Base-by-base conservation (phyloP, 1,139 yeast species). In the Meyerozyma carpophila region DNA sequence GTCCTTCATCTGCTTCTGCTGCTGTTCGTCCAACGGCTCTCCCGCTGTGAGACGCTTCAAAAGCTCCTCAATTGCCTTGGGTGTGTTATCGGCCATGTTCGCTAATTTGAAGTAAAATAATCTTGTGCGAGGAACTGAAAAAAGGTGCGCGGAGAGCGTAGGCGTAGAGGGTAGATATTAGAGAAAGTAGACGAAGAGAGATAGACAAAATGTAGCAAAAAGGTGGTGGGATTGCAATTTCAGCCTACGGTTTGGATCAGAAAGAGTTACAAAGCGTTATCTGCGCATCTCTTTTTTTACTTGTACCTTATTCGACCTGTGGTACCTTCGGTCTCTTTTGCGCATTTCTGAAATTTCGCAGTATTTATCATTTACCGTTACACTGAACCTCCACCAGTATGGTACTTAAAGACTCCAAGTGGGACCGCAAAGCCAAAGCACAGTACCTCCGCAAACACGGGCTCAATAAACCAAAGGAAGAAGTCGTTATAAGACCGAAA, bases 1-100 rank as follows among this genome's bases (percentile, higher is more conserved):
- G 57, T 90, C 95, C 44, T 87, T 82, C 90, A 91, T 89, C 31
- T 83, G 79, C 44, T 68, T 69, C 41, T 57, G 56, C 60, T 82
- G 83, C 34, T 75, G 69, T 36, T 75, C 81, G 21, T 70, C 70
- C 47, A 81, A 68, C 49, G 73, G 72, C 43, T 73, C 80, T 13
- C 85, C 86, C 66, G 73, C 60, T 4, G 81, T 67, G 38, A 79
- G 62, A 51, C 68, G 69, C 54, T 69, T 70, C 48, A 79, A 62
- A 45, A 79, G 65, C 47, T 78, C 79, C 54, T 77, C 81, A 42
- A 79, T 70, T 39, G 68, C 58, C 53, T 70, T 70, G 21, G 60
- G 55, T 26, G 51, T 50, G 18, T 50, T 39, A 39, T 50, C 42
- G 14, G 32, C 20, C 40, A 37, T 37, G 8, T 9, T 13, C 10